Percentiles rank a stretch among this genome's conserved stretches.
Evolutionary conservation across 1,284 basidiomycete genomes (phyloP).

Genomic region (Melanopsichium pennsylvanicum): DNA sequence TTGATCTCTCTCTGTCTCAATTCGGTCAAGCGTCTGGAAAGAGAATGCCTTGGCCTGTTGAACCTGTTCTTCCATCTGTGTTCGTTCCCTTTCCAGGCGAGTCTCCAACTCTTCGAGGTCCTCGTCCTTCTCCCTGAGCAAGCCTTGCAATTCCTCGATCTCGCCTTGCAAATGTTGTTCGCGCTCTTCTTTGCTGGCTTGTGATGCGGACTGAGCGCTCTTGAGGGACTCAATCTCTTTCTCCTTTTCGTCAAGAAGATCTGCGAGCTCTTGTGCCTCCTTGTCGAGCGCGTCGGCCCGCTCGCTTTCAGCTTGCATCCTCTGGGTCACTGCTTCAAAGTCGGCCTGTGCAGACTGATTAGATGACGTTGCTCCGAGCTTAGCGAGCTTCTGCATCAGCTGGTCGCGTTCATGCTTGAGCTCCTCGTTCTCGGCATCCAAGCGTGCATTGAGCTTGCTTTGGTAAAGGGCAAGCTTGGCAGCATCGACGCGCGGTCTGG

Average conservation of each 20-base stretch:
- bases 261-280: slow-evolving; percentile 44
- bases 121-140: slow-evolving; percentile 39
- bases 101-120: slow-evolving; percentile 36
- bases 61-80: slow-evolving; percentile 43
- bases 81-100: slow-evolving; percentile 32
- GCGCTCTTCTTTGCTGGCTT: background rate
- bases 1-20: slow-evolving; percentile 38
- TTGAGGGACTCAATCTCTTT: slow-evolving; percentile 22
- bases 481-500: slow-evolving; percentile 37
- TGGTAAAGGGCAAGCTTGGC: slow-evolving; percentile 43
- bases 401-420: slow-evolving; percentile 42
- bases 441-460: slow-evolving; percentile 44
- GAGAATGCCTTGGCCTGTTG: slow-evolving; percentile 47
- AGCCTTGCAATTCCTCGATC: slow-evolving; percentile 26
- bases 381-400: slow-evolving; percentile 22
- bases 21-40: slow-evolving; percentile 39
- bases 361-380: slow-evolving; percentile 10
- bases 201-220: background rate
- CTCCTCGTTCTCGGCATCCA: slow-evolving; percentile 47
- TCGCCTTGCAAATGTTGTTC: slow-evolving; percentile 17
- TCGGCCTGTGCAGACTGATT: background rate
- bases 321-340: slow-evolving; percentile 3
- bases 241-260: slow-evolving; percentile 43
- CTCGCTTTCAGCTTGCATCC: slow-evolving; percentile 22
- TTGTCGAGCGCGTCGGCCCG: slow-evolving; percentile 40